Base-by-base conservation (phyloP, 2,329 filamentous ascomycete genomes). In the Microcyclospora pomicola region DNA sequence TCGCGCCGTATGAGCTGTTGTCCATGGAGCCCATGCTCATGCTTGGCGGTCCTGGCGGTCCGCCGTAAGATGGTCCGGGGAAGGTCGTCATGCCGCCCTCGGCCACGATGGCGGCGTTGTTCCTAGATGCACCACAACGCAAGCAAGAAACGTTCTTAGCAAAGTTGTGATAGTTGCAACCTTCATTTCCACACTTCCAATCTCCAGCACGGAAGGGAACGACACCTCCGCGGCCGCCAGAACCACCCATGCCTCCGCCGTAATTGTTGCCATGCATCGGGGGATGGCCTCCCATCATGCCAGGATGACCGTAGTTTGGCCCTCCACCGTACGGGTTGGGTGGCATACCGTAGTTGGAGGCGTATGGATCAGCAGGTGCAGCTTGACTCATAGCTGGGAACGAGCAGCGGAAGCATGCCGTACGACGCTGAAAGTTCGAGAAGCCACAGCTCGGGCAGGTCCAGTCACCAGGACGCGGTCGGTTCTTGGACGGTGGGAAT, bases 121-220 rank as follows among this genome's bases (percentile, higher is more conserved):
- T 88, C 52, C 91, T 84, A 60, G 86, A 92, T 37, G 88, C 91
- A 59, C 91, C 91, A 58, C 91, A 98, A 42, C 91, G 83, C 45
- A 98, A 75, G 63, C 91, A 98, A 64, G 85, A 93, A 41, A 96
- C 88, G 54, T 98, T 98, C 75, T 98, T 98, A 44, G 91, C 91
- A 59, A 98, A 98, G 68, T 98, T 98, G 69, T 98, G 91, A 63
- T 98, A 98, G 41, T 83, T 85, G 59, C 91, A 98, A 29, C 87
- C 86, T 57, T 98, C 91, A 48, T 91, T 91, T 40, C 91, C 91
- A 57, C 91, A 98, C 64, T 95, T 95, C 91, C 91, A 98, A 58
- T 98, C 91, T 56, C 91, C 91, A 39, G 91, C 91, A 55, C 91
- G 82, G 80, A 98, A 98, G 12, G 91, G 91, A 32, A 98, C 91